Conservation (phyloP, 192 early-diverging fungal species). For the Glomus cerebriforme region DNA sequence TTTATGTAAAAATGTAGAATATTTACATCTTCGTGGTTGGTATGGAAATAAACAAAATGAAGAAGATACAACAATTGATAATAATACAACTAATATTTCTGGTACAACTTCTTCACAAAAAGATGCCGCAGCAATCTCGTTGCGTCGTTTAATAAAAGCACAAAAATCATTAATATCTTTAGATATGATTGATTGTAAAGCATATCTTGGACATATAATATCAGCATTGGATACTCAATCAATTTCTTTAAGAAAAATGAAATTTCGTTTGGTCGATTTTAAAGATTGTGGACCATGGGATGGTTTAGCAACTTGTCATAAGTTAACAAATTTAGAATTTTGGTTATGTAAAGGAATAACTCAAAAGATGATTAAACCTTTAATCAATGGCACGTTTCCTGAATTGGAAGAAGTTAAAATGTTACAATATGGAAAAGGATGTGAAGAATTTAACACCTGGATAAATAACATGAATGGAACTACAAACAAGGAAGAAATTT, state of each 20-base stretch:
- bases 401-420: constrained; percentile 20
- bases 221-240: constrained; percentile 10
- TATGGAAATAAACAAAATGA: background rate
- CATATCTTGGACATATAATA: constrained; percentile 10
- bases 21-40: constrained; percentile 3
- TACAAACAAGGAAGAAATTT: background rate
- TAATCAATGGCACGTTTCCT: background rate
- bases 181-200: constrained; percentile 13
- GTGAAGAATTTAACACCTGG: background rate
- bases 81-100: too few relatives aligned
- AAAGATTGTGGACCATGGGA: constrained; percentile 19
- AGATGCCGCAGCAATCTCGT: background rate
- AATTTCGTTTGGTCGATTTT: constrained; percentile 8
- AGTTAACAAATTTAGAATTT: constrained; percentile 12
- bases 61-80: background rate
- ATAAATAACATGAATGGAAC: constrained; percentile 2
- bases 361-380: constrained; percentile 4
- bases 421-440: background rate
- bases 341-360: constrained; percentile 17
- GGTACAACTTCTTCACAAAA: background rate
- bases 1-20: constrained; percentile 8
- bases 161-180: constrained; percentile 7
- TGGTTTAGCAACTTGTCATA: background rate
- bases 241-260: background rate
- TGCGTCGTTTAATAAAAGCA: constrained; percentile 8